Evolutionary conservation across 1,139 yeast species (phyloP), one percentile per base, ranked within the genome.

Genomic region (Zhuliangozyma parablackwelliae): DNA sequence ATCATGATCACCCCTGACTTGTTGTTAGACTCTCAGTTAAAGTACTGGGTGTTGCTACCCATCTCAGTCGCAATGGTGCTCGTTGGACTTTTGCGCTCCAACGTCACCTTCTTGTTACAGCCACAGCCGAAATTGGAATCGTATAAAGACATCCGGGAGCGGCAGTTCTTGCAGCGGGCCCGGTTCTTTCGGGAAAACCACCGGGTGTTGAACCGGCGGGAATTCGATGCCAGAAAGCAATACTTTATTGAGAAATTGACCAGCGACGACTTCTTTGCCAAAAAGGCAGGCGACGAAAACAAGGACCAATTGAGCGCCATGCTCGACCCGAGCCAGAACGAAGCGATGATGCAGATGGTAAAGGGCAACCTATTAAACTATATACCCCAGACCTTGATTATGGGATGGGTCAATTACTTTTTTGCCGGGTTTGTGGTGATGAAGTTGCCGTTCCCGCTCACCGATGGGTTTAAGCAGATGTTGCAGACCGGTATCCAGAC

Each of bases 361-460:
- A 87, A 87, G 56, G 82, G 83, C 5, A 90, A 88, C 53, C 66
- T 88, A 50, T 80, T 90, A 57, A 86, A 80, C 59, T 87, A 82
- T 56, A 77, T 89, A 13, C 97, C 97, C 1, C 97, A 92, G 61
- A 88, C 97, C 0, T 59, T 89, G 33, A 83, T 90, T 49, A 90
- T 92, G 97, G 90, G 90, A 48, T 92, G 97, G 96, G 92, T 90
- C 47, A 88, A 88, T 56, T 87, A 82, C 50, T 88, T 92, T 63
- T 92, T 89, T 58, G 89, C 94, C 7, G 97, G 97, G 1, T 88
- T 89, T 51, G 84, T 92, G 16, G 76, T 90, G 34, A 86, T 69
- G 75, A 68, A 65, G 46, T 55, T 69, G 29, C 75, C 75, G 5
- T 69, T 69, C 45, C 95, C 96, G 2, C 64, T 92, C 38, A 92